Base-by-base conservation (phyloP, 768 basidiomycete genomes). In the Lentinula detonsa region DNA sequence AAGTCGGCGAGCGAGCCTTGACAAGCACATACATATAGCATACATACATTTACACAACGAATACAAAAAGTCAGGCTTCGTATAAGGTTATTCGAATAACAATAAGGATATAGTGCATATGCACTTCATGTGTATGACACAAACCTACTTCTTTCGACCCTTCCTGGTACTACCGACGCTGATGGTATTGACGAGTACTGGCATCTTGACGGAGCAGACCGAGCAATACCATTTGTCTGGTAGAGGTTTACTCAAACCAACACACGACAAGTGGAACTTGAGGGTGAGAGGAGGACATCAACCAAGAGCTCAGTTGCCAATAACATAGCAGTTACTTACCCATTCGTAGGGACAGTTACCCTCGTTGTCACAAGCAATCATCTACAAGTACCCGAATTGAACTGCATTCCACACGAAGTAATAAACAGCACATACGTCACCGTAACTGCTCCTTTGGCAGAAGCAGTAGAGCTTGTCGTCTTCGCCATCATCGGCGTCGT, bases 361-460 rank as follows among this genome's bases (percentile, higher is more conserved):
- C 64, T 85, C 81, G 65, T 86, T 85, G 68, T 89, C 87, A 66
- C 87, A 89, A 4, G 83, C 86, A 67, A 89, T 86, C 87, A 89
- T 89, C 83, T 82, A 58, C 2, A 53, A 33, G 13, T 39, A 6
- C 15, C 35, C 10, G n/a, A 39, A 16, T 31, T 18, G 33, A 40
- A 35, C 23, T 16, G 13, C 42, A 45, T 31, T 21, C 11, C n/a
- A 15, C 9, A 16, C 15, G 21, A 28, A 5, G 40, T 5, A 10
- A 57, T 23, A 37, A 18, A 40, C 7, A 48, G 11, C 5, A 63
- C 76, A 55, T 60, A 82, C 81, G 63, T 87, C 79, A 43, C 78
- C 80, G 62, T 78, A 81, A 62, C 78, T 80, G 61, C 73, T 75
- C 64, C 77, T 79, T 66, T 78, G 78, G 61, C 81, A 83, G 73